phyloP scores from a whole-genome alignment of 73 alveolate genomes.

The Symbiodinium natans region DNA sequence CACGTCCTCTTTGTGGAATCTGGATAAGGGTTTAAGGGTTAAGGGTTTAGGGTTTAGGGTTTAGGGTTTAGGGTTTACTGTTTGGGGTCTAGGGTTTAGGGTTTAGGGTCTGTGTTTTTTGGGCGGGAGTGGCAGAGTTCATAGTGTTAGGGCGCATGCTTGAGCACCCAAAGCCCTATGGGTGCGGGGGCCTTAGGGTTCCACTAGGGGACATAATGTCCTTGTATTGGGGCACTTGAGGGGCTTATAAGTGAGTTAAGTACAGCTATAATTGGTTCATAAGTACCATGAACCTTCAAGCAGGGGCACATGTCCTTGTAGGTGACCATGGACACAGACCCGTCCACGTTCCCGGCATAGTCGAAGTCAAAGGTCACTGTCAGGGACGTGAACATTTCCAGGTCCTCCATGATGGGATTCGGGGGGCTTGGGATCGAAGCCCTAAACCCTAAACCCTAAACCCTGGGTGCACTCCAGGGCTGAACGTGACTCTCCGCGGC shows the following conservation, averaged over 20 bases:
- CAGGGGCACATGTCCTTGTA: neutral
- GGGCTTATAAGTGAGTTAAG: too few species aligned
- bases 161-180: too few species aligned
- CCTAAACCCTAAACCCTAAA: neutral
- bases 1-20: neutral
- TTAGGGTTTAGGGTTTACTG: neutral
- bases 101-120: neutral
- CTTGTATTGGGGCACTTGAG: too few species aligned
- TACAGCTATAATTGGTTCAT: too few species aligned
- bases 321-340: neutral
- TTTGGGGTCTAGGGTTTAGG: neutral
- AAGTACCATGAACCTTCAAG: too few species aligned
- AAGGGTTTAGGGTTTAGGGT: neutral
- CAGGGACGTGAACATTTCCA: neutral
- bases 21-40: too few species aligned
- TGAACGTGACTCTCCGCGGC: too few species aligned
- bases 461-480: neutral
- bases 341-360: constrained; percentile 6
- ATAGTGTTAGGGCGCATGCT: too few species aligned
- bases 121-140: too few species aligned
- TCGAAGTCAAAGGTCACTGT: neutral
- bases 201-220: too few species aligned
- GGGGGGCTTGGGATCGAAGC: too few species aligned
- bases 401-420: neutral
- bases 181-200: too few species aligned